Evolutionary conservation across 352 stramenopile genomes (phyloP).

Genomic region (Phytophthora vignae): DNA sequence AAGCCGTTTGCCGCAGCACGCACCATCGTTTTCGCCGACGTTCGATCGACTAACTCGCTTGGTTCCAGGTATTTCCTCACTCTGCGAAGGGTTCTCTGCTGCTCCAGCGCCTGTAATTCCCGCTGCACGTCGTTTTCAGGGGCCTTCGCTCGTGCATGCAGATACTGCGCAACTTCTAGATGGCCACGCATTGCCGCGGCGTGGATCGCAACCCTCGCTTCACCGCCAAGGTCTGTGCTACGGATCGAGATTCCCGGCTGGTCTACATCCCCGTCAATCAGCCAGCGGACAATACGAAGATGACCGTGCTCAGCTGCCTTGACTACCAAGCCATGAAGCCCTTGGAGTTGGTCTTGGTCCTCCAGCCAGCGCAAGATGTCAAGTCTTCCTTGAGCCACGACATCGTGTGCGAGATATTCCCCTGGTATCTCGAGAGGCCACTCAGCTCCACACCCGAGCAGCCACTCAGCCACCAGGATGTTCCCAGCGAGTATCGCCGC

Average conservation of each 20-base stretch:
- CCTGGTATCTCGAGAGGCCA: not conserved
- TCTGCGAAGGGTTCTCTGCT: not conserved
- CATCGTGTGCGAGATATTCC: not conserved
- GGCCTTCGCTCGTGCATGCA: not conserved
- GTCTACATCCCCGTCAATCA: not conserved
- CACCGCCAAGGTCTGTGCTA: not conserved
- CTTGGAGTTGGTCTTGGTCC: not conserved
- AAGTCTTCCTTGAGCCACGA: not conserved
- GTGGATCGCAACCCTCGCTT: not conserved
- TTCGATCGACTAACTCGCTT: no score
- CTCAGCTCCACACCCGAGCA: not conserved
- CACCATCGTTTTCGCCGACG: not conserved
- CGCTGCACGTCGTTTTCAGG: not conserved
- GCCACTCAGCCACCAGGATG: constrained; percentile 1
- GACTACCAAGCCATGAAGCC: not conserved
- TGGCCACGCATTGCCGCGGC: not conserved
- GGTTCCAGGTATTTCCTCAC: not conserved
- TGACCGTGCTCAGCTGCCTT: not conserved
- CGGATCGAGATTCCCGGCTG: not conserved
- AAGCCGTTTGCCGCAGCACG: not conserved
- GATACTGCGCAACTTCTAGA: constrained; percentile 3
- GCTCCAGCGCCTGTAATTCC: not conserved
- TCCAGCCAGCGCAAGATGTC: not conserved
- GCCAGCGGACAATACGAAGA: not conserved
- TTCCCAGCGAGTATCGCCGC: not conserved